Conservation (phyloP, 2,329 filamentous ascomycete species). For the Fusarium drepaniforme region DNA sequence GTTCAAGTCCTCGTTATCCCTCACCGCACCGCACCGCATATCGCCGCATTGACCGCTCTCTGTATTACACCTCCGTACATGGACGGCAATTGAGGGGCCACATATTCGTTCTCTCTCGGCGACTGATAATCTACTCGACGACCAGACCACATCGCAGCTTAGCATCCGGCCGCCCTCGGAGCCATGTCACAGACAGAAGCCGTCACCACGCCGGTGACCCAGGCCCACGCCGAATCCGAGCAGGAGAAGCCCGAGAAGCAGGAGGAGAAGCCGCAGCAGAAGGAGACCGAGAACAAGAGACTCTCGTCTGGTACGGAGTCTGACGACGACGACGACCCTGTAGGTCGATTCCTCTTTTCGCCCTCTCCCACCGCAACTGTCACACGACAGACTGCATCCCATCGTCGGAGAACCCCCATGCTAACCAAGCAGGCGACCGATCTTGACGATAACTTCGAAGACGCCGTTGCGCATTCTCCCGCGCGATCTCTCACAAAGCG, state of each 20-base stretch:
- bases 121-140: conserved; percentile 18
- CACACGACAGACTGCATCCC: conserved; percentile 33
- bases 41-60: conserved; percentile 23
- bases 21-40: background rate
- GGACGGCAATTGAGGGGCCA: conserved; percentile 41
- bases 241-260: conserved; percentile 27
- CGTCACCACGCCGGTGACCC: conserved; percentile 40
- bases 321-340: conserved; percentile 38
- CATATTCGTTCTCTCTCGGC: conserved; percentile 23
- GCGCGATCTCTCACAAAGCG: conserved; percentile 73
- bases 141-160: conserved; percentile 13
- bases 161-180: conserved; percentile 14
- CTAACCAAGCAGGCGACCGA: conserved; percentile 46
- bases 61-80: conserved; percentile 30
- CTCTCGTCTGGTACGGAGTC: conserved; percentile 48
- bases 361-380: conserved; percentile 26
- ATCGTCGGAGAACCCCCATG: conserved; percentile 18
- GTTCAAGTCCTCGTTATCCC: conserved; percentile 27
- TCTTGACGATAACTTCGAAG: conserved; percentile 74
- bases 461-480: conserved; percentile 77
- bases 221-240: conserved; percentile 19
- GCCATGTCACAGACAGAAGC: conserved; percentile 52
- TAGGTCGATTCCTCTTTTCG: conserved; percentile 38
- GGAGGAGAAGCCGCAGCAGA: conserved; percentile 29
- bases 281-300: conserved; percentile 41